Conservation (phyloP, 2,329 filamentous ascomycete species). For the Botrytis paeoniae region DNA sequence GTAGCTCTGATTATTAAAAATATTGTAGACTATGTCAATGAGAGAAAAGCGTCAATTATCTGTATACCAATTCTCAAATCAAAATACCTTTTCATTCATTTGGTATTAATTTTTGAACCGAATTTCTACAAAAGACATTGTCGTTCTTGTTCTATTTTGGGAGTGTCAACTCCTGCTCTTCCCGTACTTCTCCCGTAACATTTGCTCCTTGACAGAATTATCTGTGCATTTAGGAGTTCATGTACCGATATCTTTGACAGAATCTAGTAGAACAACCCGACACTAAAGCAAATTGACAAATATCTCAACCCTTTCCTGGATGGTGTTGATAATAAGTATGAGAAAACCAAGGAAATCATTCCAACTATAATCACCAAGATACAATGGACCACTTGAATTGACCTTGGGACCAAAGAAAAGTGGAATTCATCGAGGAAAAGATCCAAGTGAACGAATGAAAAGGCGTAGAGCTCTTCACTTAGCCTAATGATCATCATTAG, state of each 20-base stretch:
- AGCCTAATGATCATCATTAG: background rate
- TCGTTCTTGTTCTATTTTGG: background rate
- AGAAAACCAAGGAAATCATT: no score
- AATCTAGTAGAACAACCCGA: background rate
- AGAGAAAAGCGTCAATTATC: background rate
- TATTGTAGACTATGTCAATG: background rate
- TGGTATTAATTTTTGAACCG: background rate
- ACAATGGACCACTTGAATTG: no score
- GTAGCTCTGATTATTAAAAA: background rate
- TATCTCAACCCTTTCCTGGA: background rate
- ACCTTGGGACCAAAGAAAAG: background rate
- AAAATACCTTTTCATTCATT: background rate
- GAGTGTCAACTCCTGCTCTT: background rate
- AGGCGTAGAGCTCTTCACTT: background rate
- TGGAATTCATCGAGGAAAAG: background rate
- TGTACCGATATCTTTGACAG: background rate
- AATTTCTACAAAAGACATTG: background rate
- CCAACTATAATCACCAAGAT: no score
- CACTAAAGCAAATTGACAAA: background rate
- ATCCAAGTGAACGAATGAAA: background rate
- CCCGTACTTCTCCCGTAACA: background rate
- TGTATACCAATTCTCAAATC: background rate
- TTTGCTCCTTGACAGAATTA: background rate
- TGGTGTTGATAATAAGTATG: background rate
- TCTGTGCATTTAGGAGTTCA: background rate